Base-by-base conservation (phyloP, 148 eudicot species). In the Nepenthes mirabilis region DNA sequence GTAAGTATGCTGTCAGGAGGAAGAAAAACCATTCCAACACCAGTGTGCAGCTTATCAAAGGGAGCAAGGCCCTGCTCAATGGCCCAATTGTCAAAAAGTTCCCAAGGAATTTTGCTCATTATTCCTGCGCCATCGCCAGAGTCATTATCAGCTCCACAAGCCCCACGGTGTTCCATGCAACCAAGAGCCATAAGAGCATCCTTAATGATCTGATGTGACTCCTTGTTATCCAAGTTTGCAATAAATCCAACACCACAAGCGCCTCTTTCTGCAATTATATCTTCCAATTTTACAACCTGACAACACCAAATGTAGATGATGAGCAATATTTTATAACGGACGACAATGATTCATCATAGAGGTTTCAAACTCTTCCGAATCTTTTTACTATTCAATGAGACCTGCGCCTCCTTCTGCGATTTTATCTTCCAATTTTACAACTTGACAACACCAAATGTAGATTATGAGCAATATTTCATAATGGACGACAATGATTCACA, bases 131-230 rank as follows among this genome's bases (percentile, higher is more conserved):
- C 99, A 74, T 93, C 99, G 58, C 99, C 99, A 50, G 99, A 93
- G 70, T 89, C 97, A 73, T 93, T 84, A 80, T 93, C 99, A 35
- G 99, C 87, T 66, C 96, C 86, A 78, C 99, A 93, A 33, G 97
- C 99, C 33, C 99, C 99, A 62, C 99, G 91, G 66, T 93, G 99
- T 69, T 93, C 99, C 99, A 93, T 93, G 71, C 99, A 93, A 43
- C 99, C 97, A 72, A 93, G 99, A 34, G 99, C 99, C 37, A 59
- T 77, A 73, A 93, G 97, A 70, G 99, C 99, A 82, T 93, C 99
- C 72, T 80, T 73, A 55, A 93, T 77, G 47, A 93, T 86, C 56
- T 79, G 75, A 68, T 86, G 81, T 36, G 99, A 89, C 13, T 81
- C 84, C 74, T 80, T 86, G 67, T 93, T 89, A 13, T 93, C 99